Conservation (phyloP, 805 yeast genomes). For the Candida multigemmis region DNA sequence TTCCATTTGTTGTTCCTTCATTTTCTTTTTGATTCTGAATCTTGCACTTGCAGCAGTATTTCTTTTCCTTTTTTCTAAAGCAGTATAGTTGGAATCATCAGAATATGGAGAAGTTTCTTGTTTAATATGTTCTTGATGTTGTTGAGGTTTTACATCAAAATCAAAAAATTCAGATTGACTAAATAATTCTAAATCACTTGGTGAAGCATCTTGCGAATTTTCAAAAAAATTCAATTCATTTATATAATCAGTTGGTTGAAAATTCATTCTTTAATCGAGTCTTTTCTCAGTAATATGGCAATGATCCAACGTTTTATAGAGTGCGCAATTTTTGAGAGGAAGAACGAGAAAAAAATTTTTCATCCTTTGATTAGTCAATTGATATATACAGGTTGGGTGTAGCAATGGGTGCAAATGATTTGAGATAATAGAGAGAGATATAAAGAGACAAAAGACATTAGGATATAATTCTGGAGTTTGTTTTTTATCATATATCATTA, state of each 20-base stretch:
- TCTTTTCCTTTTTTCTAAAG: slow-evolving; percentile 52
- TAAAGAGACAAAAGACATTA: no score
- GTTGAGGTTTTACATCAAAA: slow-evolving; percentile 17
- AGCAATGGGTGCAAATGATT: no score
- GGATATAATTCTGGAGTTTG: no score
- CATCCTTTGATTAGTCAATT: no score
- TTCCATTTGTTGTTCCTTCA: slow-evolving; percentile 89
- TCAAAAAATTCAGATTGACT: slow-evolving; percentile 30
- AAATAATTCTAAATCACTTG: slow-evolving; percentile 28
- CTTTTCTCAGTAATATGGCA: not conserved
- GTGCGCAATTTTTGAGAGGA: not conserved
- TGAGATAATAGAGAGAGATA: no score
- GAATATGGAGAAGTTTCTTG: slow-evolving; percentile 1
- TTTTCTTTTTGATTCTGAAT: slow-evolving; percentile 84
- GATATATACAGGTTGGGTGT: no score
- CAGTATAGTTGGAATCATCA: not conserved
- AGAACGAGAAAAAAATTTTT: no score
- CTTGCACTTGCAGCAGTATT: slow-evolving; percentile 94
- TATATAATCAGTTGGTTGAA: slow-evolving; percentile 32
- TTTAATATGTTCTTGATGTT: slow-evolving; percentile 2
- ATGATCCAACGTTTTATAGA: not conserved
- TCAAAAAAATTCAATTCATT: slow-evolving; percentile 22
- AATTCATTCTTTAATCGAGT: slow-evolving; percentile 27
- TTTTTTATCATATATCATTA: no score
- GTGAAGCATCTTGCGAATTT: slow-evolving; percentile 5